Evolutionary conservation across 2,329 filamentous ascomycete genomes (phyloP).

Genomic region (Alternaria triticimaculans): DNA sequence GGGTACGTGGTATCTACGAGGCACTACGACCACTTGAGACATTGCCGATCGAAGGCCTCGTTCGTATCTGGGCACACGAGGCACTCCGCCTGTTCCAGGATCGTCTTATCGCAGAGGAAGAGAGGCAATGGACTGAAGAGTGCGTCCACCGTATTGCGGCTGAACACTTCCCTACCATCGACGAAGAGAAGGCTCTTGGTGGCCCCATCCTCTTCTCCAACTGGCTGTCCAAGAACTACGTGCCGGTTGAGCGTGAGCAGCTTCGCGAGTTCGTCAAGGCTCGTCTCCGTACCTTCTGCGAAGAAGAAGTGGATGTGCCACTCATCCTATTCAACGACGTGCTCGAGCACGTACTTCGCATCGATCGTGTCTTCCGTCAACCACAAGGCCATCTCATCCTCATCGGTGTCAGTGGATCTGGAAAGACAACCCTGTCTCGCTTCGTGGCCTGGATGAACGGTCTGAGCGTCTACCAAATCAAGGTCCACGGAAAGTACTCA

Average conservation of each 20-base stretch:
- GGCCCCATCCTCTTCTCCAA: constrained; percentile 98
- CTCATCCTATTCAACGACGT: constrained; percentile 99
- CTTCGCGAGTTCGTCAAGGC: constrained; percentile 97
- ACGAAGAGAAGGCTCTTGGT: constrained; percentile 85
- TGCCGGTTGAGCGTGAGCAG: constrained; percentile 93
- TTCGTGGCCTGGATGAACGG: constrained; percentile 99
- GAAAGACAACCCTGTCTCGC: constrained; percentile 96
- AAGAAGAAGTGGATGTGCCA: constrained; percentile 98
- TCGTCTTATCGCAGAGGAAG: constrained; percentile 91
- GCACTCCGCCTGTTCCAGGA: constrained; percentile 96
- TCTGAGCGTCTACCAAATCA: constrained; percentile 98
- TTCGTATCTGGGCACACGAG: constrained; percentile 98
- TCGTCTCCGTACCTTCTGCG: constrained; percentile 95
- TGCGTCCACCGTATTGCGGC: constrained; percentile 84
- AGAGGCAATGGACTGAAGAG: constrained; percentile 93
- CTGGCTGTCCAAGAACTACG: constrained; percentile 98
- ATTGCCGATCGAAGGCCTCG: constrained; percentile 85
- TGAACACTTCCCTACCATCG: constrained; percentile 93
- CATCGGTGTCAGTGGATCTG: constrained; percentile 97
- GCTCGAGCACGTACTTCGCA: constrained; percentile 94
- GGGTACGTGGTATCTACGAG: constrained; percentile 97
- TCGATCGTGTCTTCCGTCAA: constrained; percentile 97
- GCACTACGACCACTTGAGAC: constrained; percentile 91
- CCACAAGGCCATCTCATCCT: constrained; percentile 97
- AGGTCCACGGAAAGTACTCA: constrained; percentile 98